A percentile compares a stretch with the other conserved stretches of the same genome.
These are phyloP conservation scores for Theobroma cacao DNA, from an alignment of 345 rosid species.

Conservation along the genomic window DNA sequence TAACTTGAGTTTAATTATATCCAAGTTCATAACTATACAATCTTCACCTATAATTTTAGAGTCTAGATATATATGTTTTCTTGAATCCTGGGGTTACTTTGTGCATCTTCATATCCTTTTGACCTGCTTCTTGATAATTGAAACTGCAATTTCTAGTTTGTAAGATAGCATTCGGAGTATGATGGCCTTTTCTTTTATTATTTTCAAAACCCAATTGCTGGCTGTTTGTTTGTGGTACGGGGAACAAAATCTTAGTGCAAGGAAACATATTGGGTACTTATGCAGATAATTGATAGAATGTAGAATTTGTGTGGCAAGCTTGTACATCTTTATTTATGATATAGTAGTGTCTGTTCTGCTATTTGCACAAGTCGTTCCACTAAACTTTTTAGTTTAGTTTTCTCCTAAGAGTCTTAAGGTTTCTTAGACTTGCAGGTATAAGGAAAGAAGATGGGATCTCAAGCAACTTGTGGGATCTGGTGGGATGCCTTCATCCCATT, in stretches of 20 bases:
- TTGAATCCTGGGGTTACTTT: background rate
- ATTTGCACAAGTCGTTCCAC: background rate
- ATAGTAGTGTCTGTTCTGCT: background rate
- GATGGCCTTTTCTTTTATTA: background rate
- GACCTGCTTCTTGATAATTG: background rate
- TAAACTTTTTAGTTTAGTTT: slow-evolving; percentile 1
- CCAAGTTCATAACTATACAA: background rate
- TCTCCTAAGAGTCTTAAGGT: slow-evolving; percentile 39
- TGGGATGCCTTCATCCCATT: slow-evolving; percentile 97
- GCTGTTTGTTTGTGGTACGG: background rate
- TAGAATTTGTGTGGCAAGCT: slow-evolving; percentile 2
- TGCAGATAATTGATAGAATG: background rate
- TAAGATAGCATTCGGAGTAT: background rate
- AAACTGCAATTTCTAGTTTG: background rate
- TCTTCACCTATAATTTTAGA: background rate
- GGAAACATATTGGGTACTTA: background rate
- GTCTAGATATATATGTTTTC: background rate
- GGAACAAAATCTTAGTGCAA: slow-evolving; percentile 4
- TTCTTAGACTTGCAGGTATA: slow-evolving; percentile 60
- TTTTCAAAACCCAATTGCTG: background rate
- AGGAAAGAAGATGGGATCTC: slow-evolving; percentile 64
- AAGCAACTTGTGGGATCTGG: slow-evolving; percentile 82
- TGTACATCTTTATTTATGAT: background rate
- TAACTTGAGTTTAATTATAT: background rate
- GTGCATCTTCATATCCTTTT: background rate